These are phyloP conservation scores for Floccularia luteovirens DNA, from an alignment of 768 basidiomycete species.

Conservation along the genomic window DNA sequence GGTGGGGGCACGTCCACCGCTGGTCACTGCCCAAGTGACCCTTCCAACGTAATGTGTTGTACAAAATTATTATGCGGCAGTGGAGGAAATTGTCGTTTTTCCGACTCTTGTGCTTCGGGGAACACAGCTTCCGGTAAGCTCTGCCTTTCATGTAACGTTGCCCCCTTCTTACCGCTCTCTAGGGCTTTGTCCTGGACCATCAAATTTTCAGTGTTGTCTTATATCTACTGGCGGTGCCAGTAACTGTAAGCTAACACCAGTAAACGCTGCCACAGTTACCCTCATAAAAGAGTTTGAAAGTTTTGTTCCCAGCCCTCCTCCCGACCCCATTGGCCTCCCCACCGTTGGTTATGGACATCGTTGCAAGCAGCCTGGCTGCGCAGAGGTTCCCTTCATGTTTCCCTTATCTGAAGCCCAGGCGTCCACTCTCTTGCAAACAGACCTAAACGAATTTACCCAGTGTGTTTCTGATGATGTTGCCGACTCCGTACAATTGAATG, in stretches of 20 bases:
- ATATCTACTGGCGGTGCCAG: neutral
- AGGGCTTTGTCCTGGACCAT: slow-evolving; percentile 21
- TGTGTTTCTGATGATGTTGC: slow-evolving; percentile 10
- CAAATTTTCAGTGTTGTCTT: slow-evolving; percentile 18
- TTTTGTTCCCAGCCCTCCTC: slow-evolving; percentile 11
- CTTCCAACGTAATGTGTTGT: slow-evolving; percentile 17
- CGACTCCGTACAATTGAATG: slow-evolving; percentile 9
- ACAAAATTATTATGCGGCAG: slow-evolving; percentile 16
- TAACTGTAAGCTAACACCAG: slow-evolving; percentile 1
- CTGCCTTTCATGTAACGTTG: neutral
- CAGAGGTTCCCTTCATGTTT: slow-evolving; percentile 12
- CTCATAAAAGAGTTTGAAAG: slow-evolving; percentile 12
- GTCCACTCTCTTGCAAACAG: slow-evolving; percentile 9
- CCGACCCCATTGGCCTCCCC: slow-evolving; percentile 14
- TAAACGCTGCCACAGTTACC: slow-evolving; percentile 10
- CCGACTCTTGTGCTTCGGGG: slow-evolving; percentile 14
- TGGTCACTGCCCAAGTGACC: slow-evolving; percentile 21
- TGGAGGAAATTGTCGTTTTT: slow-evolving; percentile 17
- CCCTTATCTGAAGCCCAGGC: slow-evolving; percentile 11
- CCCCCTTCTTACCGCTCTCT: neutral
- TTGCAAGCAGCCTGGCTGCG: slow-evolving; percentile 9
- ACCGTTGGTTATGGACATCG: slow-evolving; percentile 14
- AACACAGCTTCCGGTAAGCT: slow-evolving; percentile 13
- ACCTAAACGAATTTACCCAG: slow-evolving; percentile 7
- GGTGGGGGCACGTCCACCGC: slow-evolving; percentile 13